Percentiles rank a stretch among this genome's conserved stretches.
These are phyloP conservation scores for Salix suchowensis DNA, from an alignment of 345 rosid species.

Conservation along the genomic window DNA sequence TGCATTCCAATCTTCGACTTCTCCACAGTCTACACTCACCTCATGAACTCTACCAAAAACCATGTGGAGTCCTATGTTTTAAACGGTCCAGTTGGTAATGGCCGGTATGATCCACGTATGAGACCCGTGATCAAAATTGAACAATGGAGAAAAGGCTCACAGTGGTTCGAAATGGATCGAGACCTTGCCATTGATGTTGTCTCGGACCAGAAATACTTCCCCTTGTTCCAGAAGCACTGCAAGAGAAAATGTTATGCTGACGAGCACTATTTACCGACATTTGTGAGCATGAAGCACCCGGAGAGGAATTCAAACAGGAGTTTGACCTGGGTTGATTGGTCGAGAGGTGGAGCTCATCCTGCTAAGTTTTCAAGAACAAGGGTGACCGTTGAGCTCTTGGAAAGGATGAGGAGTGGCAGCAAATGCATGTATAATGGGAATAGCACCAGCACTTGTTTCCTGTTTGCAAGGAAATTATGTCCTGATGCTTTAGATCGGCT, in stretches of 20 bases:
- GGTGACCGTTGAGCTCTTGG: conserved; percentile 49
- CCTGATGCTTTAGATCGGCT: conserved; percentile 54
- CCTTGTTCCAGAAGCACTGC: conserved; percentile 53
- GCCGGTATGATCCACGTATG: conserved; percentile 57
- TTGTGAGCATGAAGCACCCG: conserved; percentile 34
- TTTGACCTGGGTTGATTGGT: conserved; percentile 85
- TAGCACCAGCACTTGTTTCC: conserved; percentile 45
- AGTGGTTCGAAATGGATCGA: conserved; percentile 77
- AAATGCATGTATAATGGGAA: conserved; percentile 53
- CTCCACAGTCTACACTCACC: conserved; percentile 56
- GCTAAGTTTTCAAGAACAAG: conserved; percentile 36
- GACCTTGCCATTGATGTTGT: conserved; percentile 52
- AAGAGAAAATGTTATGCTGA: conserved; percentile 55
- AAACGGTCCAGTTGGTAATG: conserved; percentile 51
- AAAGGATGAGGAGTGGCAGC: conserved; percentile 45
- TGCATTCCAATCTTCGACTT: conserved; percentile 86
- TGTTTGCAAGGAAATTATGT: conserved; percentile 80
- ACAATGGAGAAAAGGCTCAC: conserved; percentile 87
- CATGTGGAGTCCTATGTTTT: conserved; percentile 60
- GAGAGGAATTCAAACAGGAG: conserved; percentile 55
- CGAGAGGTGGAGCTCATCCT: conserved; percentile 73
- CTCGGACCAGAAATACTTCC: conserved; percentile 52
- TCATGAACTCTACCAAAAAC: conserved; percentile 40
- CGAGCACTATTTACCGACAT: conserved; percentile 79
- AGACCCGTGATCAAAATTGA: conserved; percentile 40